A percentile compares a stretch with the other conserved stretches of the same genome.
Conservation (phyloP, 495 filamentous ascomycete genomes). For the Apiosordaria backusii region DNA sequence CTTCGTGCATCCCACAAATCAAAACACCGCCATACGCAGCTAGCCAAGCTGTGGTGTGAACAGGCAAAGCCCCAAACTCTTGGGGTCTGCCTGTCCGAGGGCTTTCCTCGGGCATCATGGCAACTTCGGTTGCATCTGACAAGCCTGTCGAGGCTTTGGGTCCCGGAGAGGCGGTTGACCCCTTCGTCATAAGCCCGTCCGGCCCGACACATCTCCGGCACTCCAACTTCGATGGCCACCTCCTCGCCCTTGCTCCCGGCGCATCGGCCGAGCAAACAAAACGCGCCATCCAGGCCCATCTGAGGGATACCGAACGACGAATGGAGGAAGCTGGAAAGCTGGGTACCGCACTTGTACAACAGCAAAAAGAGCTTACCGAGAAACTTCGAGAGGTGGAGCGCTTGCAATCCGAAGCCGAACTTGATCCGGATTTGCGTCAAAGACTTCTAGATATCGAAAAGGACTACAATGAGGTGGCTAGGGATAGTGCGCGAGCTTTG, state of each 20-base stretch:
- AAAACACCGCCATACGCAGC: slow-evolving; percentile 9
- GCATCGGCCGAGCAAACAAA: slow-evolving; percentile 82
- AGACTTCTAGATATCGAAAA: slow-evolving; percentile 83
- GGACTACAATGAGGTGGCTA: slow-evolving; percentile 92
- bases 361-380: slow-evolving; percentile 75
- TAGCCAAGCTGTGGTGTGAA: slow-evolving; percentile 6
- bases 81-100: slow-evolving; percentile 12
- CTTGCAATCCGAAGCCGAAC: slow-evolving; percentile 72
- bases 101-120: slow-evolving; percentile 24
- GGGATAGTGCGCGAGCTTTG: slow-evolving; percentile 84
- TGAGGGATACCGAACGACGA: slow-evolving; percentile 83
- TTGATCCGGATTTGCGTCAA: slow-evolving; percentile 77
- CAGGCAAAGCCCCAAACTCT: background rate
- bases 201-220: slow-evolving; percentile 61
- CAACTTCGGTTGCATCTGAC: slow-evolving; percentile 34
- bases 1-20: slow-evolving; percentile 14
- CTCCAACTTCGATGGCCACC: slow-evolving; percentile 71
- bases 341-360: slow-evolving; percentile 78
- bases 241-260: slow-evolving; percentile 72
- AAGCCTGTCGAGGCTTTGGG: slow-evolving; percentile 25
- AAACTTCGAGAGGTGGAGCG: slow-evolving; percentile 80
- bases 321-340: slow-evolving; percentile 87
- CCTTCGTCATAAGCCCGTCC: slow-evolving; percentile 45
- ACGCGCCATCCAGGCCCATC: slow-evolving; percentile 82
- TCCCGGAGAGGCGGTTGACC: slow-evolving; percentile 46